A percentile compares a stretch with the other conserved stretches of the same genome.
Evolutionary conservation across 768 basidiomycete genomes (phyloP).

Genomic region (Artomyces pyxidatus): DNA sequence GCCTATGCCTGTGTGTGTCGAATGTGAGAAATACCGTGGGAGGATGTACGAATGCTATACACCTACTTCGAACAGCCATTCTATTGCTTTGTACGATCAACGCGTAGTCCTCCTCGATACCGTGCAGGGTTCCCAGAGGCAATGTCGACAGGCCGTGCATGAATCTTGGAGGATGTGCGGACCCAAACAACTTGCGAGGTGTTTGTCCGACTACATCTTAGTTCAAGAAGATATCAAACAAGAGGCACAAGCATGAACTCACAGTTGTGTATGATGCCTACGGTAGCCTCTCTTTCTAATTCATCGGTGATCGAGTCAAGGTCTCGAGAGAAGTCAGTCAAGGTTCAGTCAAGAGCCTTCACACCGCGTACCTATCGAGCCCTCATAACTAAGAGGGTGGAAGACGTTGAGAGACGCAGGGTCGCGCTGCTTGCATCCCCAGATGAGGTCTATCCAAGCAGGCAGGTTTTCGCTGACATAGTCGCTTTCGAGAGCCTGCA

Average conservation of each 20-base stretch:
- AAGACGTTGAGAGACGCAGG: slow-evolving; percentile 72
- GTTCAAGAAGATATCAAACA: neutral
- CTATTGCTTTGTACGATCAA: slow-evolving; percentile 50
- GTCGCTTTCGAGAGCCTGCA: slow-evolving; percentile 79
- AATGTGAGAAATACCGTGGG: neutral
- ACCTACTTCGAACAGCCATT: slow-evolving; percentile 45
- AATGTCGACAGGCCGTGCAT: slow-evolving; percentile 66
- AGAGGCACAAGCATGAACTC: slow-evolving; percentile 15
- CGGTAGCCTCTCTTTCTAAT: slow-evolving; percentile 83
- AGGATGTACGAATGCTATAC: neutral
- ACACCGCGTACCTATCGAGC: slow-evolving; percentile 56
- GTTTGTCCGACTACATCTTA: slow-evolving; percentile 73
- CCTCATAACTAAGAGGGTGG: slow-evolving; percentile 91
- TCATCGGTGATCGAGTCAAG: slow-evolving; percentile 81
- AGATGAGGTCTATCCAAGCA: slow-evolving; percentile 91
- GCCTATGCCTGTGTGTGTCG: slow-evolving; percentile 36
- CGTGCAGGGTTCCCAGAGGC: slow-evolving; percentile 62
- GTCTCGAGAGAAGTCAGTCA: slow-evolving; percentile 35
- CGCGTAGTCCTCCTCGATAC: slow-evolving; percentile 79
- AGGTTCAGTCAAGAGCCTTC: neutral
- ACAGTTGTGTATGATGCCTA: slow-evolving; percentile 96
- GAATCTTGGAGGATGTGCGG: slow-evolving; percentile 68
- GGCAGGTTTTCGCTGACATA: slow-evolving; percentile 79
- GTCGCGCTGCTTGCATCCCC: slow-evolving; percentile 83
- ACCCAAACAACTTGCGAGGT: slow-evolving; percentile 73